Percentiles rank a stretch among this genome's conserved stretches.
Evolutionary conservation across 495 filamentous ascomycete genomes (phyloP).

Genomic region (Aspergillus kassunensis): DNA sequence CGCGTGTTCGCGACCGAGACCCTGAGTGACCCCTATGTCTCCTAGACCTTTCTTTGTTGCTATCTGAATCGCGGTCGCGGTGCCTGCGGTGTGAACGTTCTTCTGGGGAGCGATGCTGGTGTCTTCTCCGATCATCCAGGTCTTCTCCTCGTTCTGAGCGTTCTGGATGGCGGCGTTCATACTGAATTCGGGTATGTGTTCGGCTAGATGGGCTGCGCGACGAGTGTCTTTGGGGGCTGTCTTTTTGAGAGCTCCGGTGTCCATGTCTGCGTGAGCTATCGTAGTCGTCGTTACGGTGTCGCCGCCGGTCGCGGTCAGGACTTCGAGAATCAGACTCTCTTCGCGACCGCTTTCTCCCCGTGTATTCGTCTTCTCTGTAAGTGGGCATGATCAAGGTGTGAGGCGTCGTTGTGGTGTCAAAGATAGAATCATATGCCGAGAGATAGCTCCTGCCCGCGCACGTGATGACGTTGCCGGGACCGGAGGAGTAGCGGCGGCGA

Average conservation of each 20-base stretch:
- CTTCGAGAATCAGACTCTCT: slow-evolving; percentile 20
- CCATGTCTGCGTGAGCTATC: slow-evolving; percentile 30
- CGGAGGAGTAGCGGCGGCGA: neutral
- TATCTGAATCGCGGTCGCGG: slow-evolving; percentile 23
- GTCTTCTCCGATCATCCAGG: slow-evolving; percentile 28
- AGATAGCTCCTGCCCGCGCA: neutral
- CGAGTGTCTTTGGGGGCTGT: slow-evolving; percentile 24
- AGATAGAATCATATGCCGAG: neutral
- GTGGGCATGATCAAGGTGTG: slow-evolving; percentile 21
- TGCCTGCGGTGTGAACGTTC: slow-evolving; percentile 29
- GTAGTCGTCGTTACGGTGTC: slow-evolving; percentile 19
- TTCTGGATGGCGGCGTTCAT: slow-evolving; percentile 25
- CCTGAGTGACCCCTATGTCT: slow-evolving; percentile 27
- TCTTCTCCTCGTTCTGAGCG: slow-evolving; percentile 25
- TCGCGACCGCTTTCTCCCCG: slow-evolving; percentile 19
- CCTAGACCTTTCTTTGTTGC: slow-evolving; percentile 22
- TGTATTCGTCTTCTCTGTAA: slow-evolving; percentile 16
- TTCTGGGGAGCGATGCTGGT: slow-evolving; percentile 24
- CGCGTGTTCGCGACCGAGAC: slow-evolving; percentile 36
- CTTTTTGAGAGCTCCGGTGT: slow-evolving; percentile 30
- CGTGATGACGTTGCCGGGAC: slow-evolving; percentile 2
- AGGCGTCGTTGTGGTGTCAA: neutral
- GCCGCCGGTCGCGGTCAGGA: slow-evolving; percentile 24
- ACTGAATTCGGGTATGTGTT: slow-evolving; percentile 20
- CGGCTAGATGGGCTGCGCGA: slow-evolving; percentile 30